Evolutionary conservation across 2,329 filamentous ascomycete genomes (phyloP).

Genomic region (Cercospora citrullina): DNA sequence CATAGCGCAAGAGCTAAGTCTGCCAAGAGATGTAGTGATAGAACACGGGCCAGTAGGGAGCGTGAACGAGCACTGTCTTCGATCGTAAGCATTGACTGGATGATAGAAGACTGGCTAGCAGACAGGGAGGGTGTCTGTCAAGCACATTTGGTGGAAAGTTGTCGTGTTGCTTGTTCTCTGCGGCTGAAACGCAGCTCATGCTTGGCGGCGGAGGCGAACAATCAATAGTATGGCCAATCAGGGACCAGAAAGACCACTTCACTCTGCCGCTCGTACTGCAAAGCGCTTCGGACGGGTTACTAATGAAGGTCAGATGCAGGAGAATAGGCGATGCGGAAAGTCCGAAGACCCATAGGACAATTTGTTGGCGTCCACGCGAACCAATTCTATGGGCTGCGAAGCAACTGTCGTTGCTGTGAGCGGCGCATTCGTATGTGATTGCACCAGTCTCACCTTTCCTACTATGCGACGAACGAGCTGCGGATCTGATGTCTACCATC

Average conservation of each 20-base stretch:
- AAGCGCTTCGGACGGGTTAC: background rate
- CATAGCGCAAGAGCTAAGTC: conserved; percentile 16
- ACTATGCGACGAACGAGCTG: background rate
- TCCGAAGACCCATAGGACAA: background rate
- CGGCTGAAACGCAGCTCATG: conserved; percentile 5
- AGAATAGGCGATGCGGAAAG: background rate
- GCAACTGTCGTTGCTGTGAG: background rate
- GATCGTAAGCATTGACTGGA: conserved; percentile 6
- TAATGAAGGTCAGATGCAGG: background rate
- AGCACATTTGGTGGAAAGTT: conserved; percentile 10
- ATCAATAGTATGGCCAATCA: conserved; percentile 2
- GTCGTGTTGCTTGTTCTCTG: conserved; percentile 1
- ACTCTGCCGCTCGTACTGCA: background rate
- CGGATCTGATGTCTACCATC: background rate
- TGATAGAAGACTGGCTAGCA: conserved; percentile 7
- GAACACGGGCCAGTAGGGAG: background rate
- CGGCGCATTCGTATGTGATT: background rate
- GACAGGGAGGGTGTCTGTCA: background rate
- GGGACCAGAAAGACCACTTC: background rate
- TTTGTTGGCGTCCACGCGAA: background rate
- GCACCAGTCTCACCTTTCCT: background rate
- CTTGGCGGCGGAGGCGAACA: conserved; percentile 7
- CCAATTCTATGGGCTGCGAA: background rate
- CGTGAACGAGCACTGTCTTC: background rate
- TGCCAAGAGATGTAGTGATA: conserved; percentile 1